Evolutionary conservation across 805 yeast genomes (phyloP).

Genomic region (Ogataea trehaloabstinens): DNA sequence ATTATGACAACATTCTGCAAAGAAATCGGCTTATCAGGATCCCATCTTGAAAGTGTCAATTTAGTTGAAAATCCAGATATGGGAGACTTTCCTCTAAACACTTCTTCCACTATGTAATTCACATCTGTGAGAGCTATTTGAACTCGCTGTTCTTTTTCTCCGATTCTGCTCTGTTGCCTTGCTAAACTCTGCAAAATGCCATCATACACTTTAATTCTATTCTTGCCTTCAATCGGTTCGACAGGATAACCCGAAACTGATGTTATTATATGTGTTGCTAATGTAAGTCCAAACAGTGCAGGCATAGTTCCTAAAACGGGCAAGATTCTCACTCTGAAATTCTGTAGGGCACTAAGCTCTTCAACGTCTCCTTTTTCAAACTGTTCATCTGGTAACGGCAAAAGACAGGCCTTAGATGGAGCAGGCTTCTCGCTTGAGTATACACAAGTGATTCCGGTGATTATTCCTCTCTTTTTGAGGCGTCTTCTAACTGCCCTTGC

Average conservation of each 20-base stretch:
- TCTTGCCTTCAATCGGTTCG: conserved; percentile 89
- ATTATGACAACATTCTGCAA: conserved; percentile 80
- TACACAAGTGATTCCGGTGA: conserved; percentile 76
- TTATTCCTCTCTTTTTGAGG: conserved; percentile 75
- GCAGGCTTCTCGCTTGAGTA: conserved; percentile 97
- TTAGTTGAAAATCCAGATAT: conserved; percentile 79
- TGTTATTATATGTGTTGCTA: conserved; percentile 81
- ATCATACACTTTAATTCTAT: conserved; percentile 82
- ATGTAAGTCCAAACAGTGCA: conserved; percentile 88
- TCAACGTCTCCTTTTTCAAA: conserved; percentile 78
- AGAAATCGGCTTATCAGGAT: conserved; percentile 58
- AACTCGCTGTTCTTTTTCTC: conserved; percentile 69
- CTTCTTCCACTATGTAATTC: conserved; percentile 84
- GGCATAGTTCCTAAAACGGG: conserved; percentile 98
- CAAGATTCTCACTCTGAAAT: conserved; percentile 89
- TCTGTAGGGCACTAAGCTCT: conserved; percentile 80
- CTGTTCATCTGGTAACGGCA: conserved; percentile 84
- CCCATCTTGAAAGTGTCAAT: conserved; percentile 83
- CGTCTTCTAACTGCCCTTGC: conserved; percentile 85
- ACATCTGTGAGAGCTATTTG: conserved; percentile 72
- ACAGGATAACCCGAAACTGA: conserved; percentile 82
- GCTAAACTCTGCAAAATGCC: conserved; percentile 78
- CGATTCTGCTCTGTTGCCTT: conserved; percentile 81
- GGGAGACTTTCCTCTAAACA: conserved; percentile 89
- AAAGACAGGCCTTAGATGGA: conserved; percentile 82